Evolutionary conservation across 1,284 basidiomycete genomes (phyloP), one percentile per base, ranked within the genome.

Genomic region (Microbotryomycetes sp.): DNA sequence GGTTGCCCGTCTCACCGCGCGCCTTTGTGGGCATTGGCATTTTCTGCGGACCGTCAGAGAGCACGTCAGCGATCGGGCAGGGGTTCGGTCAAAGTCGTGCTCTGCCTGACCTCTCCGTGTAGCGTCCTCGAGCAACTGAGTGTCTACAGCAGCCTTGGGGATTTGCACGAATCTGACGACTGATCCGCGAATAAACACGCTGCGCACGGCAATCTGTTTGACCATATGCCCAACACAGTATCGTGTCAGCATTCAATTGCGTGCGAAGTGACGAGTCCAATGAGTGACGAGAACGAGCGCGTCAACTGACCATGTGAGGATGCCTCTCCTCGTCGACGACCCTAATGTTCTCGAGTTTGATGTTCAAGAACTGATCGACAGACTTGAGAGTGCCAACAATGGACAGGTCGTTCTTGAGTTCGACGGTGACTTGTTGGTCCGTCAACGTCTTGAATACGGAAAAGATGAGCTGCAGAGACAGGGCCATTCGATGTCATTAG

Each of bases 391-490:
- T 89, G 3, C 96, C 96, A 15, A 90, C 91, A 75, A 98, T 94
- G 21, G 89, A 92, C 57, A 98, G 85, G 77, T 98, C 94, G 78
- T 99, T 99, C 80, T 99, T 98, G 73, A 99, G 86, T 77, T 99
- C 94, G 70, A 98, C 92, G 18, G 91, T 96, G 72, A 97, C 91
- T 60, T 72, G 70, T 31, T 73, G 72, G 18, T 63, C 65, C 24
- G 94, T 97, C 54, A 99, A 84, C 16, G 94, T 98, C 79, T 98
- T 98, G 86, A 99, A 98, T 49, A 97, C 92, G 52, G 91, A 93
- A 78, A 94, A 94, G 72, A 94, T 94, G 71, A 94, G 84, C 91
- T 93, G 73, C 11, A 45, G 28, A 30, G 30, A n/a, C n/a, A n/a
- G n/a, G n/a, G n/a, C n/a, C n/a, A 41, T 41, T 41, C 35, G 35